A percentile compares a stretch with the other conserved stretches of the same genome.
phyloP scores from a whole-genome alignment of 768 basidiomycete species.

The Macrolepiota dolichaula region DNA sequence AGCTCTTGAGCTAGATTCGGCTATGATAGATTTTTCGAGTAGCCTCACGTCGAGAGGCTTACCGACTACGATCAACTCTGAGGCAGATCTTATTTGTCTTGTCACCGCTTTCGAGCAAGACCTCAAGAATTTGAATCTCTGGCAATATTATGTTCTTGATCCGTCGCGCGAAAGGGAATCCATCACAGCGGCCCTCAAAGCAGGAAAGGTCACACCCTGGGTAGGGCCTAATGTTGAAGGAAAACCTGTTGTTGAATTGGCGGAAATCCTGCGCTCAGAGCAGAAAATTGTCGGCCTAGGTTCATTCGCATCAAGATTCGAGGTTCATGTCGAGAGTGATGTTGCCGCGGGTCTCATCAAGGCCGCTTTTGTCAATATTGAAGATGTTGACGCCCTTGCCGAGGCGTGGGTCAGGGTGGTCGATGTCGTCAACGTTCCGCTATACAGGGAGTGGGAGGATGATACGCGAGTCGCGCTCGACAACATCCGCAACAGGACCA shows the following conservation, averaged over 20 bases:
- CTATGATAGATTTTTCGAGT: slow-evolving; percentile 77
- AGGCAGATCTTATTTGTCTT: slow-evolving; percentile 66
- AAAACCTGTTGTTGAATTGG: slow-evolving; percentile 63
- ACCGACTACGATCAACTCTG: slow-evolving; percentile 63
- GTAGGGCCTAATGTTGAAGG: slow-evolving; percentile 53
- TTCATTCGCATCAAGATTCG: slow-evolving; percentile 62
- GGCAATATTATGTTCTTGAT: slow-evolving; percentile 95
- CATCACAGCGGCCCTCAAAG: slow-evolving; percentile 52
- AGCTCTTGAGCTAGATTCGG: slow-evolving; percentile 89
- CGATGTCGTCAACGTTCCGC: slow-evolving; percentile 83
- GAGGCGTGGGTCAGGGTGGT: slow-evolving; percentile 76
- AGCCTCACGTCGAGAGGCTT: slow-evolving; percentile 63
- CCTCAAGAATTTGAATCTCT: slow-evolving; percentile 68
- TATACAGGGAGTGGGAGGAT: slow-evolving; percentile 84
- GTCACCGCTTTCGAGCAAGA: slow-evolving; percentile 58
- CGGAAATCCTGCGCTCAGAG: slow-evolving; percentile 52
- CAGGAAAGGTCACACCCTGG: slow-evolving; percentile 53
- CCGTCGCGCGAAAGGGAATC: slow-evolving; percentile 57
- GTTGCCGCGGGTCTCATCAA: slow-evolving; percentile 74
- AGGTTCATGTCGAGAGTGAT: slow-evolving; percentile 56
- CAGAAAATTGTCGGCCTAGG: slow-evolving; percentile 58
- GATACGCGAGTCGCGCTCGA: slow-evolving; percentile 76
- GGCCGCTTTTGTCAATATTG: slow-evolving; percentile 55
- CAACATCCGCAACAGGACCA: slow-evolving; percentile 70
- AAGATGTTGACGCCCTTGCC: slow-evolving; percentile 49